A percentile compares a stretch with the other conserved stretches of the same genome.
These are phyloP conservation scores for Podaxis sp. DNA, from an alignment of 768 basidiomycete species.

Conservation along the genomic window DNA sequence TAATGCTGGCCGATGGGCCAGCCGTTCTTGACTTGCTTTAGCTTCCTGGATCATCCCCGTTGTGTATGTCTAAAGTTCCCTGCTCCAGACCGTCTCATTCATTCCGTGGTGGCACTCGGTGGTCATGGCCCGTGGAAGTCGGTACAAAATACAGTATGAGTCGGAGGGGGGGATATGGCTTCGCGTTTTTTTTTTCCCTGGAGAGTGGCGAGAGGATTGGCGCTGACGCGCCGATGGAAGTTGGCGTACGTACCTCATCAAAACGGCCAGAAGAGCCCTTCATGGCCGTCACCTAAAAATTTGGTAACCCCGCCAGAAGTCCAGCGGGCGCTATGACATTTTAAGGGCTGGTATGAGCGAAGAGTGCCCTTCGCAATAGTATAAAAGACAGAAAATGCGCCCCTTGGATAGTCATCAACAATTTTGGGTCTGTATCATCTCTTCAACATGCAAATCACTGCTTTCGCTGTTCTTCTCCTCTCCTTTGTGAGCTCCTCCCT, in stretches of 20 bases:
- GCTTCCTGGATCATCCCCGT: no score
- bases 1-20: no score
- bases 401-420: not conserved
- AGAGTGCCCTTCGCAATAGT: not conserved
- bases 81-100: no score
- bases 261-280: not conserved
- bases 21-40: no score
- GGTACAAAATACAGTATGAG: no score
- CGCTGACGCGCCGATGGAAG: not conserved
- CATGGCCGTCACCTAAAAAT: not conserved
- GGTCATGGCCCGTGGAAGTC: no score
- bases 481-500: constrained; percentile 7
- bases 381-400: not conserved
- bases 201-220: not conserved
- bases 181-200: no score
- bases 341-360: not conserved
- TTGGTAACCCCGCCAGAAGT: not conserved
- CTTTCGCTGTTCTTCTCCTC: constrained; percentile 6
- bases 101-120: no score
- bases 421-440: not conserved
- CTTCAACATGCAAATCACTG: not conserved
- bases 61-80: no score
- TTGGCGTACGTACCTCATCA: not conserved
- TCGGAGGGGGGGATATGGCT: no score
- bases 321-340: not conserved